Conservation (phyloP, 176 grass and related monocot species). For the Hordeum vulgare region MorexV3_pseudomolecules_assembly NC_058523.1:552864507-552865006, state of each 20-base stretch:
- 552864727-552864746: neutral
- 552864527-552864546: neutral
- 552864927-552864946: no score
- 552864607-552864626: neutral
- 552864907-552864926: no score
- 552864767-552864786: conserved; percentile 14
- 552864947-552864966: no score
- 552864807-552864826: conserved; percentile 11
- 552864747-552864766: neutral
- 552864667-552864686: neutral
- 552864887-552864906: neutral
- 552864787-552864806: neutral
- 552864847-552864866: neutral
- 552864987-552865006: no score
- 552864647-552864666: neutral
- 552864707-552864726: neutral
- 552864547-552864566: neutral
- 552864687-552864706: neutral
- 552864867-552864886: neutral
- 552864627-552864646: neutral
- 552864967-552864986: no score
- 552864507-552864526: neutral
- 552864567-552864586: neutral
- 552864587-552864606: neutral
- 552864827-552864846: neutral